These are phyloP conservation scores for Dacryopinax primogenitus DNA, from an alignment of 768 basidiomycete species.

Conservation along the genomic window DNA sequence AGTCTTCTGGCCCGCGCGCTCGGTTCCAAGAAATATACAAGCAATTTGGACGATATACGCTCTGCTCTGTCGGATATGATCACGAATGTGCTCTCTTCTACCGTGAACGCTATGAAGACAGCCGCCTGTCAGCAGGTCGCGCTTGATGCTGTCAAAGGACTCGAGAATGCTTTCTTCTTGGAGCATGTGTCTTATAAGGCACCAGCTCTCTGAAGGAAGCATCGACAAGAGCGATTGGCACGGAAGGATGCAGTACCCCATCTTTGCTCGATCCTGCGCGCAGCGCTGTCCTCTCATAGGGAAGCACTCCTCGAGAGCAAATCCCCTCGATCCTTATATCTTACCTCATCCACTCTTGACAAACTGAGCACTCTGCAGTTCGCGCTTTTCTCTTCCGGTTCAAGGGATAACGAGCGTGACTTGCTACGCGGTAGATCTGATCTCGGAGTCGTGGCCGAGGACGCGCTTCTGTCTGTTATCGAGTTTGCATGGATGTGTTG, in stretches of 20 bases:
- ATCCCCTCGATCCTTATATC: background rate
- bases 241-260: background rate
- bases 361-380: background rate
- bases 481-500: slow-evolving; percentile 5
- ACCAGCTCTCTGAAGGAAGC: background rate
- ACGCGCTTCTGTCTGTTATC: background rate
- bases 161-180: background rate
- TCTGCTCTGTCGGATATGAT: background rate
- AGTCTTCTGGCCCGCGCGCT: background rate
- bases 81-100: background rate
- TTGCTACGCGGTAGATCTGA: background rate
- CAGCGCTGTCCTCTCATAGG: background rate
- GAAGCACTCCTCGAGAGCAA: background rate
- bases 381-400: background rate
- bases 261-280: background rate
- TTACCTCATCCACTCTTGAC: background rate
- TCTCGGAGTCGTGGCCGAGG: background rate
- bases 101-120: background rate
- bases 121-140: background rate
- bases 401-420: background rate
- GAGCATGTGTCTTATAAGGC: background rate
- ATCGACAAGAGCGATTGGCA: background rate
- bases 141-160: background rate
- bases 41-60: background rate
- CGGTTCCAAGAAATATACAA: background rate